Evolutionary conservation across 352 stramenopile species (phyloP).

Genomic region (Hyaloperonospora brassicae): DNA sequence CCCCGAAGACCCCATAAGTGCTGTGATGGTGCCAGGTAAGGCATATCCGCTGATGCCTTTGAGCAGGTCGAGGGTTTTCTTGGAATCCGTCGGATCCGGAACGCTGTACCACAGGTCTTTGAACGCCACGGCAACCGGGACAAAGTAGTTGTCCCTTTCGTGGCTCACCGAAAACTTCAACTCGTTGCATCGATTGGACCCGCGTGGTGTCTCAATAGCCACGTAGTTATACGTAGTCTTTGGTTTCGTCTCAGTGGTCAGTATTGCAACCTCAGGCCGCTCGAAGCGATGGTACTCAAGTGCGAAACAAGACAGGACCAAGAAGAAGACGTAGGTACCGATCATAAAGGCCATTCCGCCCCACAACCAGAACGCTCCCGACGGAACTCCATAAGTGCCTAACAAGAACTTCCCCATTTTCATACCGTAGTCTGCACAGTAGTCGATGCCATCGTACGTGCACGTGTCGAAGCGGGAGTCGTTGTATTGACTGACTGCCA

Average conservation of each 20-base stretch:
- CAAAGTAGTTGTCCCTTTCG: no score
- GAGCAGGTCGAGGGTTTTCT: slow-evolving; percentile 11
- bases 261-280: slow-evolving; percentile 21
- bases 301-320: slow-evolving; percentile 37
- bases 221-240: no score
- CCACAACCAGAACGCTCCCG: slow-evolving; percentile 22
- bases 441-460: slow-evolving; percentile 1
- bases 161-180: no score
- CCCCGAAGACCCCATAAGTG: slow-evolving; percentile 15
- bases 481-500: slow-evolving; percentile 7
- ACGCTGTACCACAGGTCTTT: no score
- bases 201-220: no score
- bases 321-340: slow-evolving; percentile 44
- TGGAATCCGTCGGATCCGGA: background rate
- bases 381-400: slow-evolving; percentile 22
- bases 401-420: slow-evolving; percentile 15
- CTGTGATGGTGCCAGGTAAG: slow-evolving; percentile 10
- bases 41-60: slow-evolving; percentile 14
- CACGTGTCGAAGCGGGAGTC: slow-evolving; percentile 2
- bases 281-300: slow-evolving; percentile 64
- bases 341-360: slow-evolving; percentile 26
- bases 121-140: no score
- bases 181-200: no score
- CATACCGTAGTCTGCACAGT: background rate
- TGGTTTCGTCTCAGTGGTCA: no score